phyloP scores from a whole-genome alignment of 768 basidiomycete genomes.

The Tricholoma matsutake region DNA sequence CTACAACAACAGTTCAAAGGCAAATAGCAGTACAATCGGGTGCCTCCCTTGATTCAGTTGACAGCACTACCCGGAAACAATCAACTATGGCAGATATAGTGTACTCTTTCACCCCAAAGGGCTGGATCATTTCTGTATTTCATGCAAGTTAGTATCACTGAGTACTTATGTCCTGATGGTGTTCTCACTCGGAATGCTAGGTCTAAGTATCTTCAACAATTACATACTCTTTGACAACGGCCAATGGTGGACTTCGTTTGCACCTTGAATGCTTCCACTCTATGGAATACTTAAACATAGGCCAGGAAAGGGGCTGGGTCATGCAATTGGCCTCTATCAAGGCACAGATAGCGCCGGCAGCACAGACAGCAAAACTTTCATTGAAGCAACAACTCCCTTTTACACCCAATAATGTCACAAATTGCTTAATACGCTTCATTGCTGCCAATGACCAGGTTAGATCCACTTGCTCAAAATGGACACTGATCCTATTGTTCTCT shows the following conservation, averaged over 20 bases:
- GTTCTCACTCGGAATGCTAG: background rate
- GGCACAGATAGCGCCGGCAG: background rate
- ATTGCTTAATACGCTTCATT: background rate
- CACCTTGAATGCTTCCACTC: background rate
- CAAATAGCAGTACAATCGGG: no score
- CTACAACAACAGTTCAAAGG: no score
- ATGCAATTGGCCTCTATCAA: background rate
- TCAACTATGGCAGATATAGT: background rate
- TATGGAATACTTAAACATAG: background rate
- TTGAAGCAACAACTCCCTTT: background rate
- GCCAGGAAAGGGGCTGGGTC: background rate
- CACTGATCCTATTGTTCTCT: background rate
- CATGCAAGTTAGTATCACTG: background rate
- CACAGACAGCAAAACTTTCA: background rate
- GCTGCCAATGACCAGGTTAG: slow-evolving; percentile 1
- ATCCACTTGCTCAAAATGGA: background rate
- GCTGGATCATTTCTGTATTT: background rate
- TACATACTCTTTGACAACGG: background rate
- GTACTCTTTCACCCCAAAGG: background rate
- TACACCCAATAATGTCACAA: background rate
- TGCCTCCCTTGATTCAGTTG: no score
- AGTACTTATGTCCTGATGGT: background rate
- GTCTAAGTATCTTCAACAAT: background rate
- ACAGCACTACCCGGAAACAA: no score
- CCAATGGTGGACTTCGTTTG: background rate